Base-by-base conservation (phyloP, 257 asterid genomes). In the Solanum pimpinellifolium region DNA sequence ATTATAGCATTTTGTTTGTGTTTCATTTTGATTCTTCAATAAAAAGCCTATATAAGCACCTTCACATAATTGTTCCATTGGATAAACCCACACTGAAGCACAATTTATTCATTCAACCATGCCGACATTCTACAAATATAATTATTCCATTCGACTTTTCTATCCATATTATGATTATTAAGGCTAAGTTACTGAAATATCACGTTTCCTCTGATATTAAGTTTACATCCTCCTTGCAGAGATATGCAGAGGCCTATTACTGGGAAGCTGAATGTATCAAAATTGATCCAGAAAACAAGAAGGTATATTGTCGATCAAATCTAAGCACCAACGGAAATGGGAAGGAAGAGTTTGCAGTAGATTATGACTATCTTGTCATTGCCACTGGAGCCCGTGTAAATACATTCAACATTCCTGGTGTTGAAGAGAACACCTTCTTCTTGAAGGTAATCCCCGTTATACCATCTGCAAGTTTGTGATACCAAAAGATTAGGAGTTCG, bases 341-440 rank as follows among this genome's bases (percentile, higher is more conserved):
- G 90, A 90, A 87, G 83, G 98, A 97, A 90, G 98, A 95, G 87
- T 92, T 95, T 86, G 86, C 90, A 52, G 98, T 97, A 33, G 98
- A 97, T 89, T 97, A 93, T 91, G 99, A 97, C 93, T 95, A 97
- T 91, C 99, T 97, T 52, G 97, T 97, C 87, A 89, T 97, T 88
- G 88, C 95, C 23, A 70, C 93, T 70, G 99, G 99, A 60, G 99
- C 99, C 70, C 98, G 98, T 74, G 80, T 96, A 89, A 97, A 94
- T 89, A 97, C 99, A 83, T 97, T 97, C 85, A 97, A 95, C 92
- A 94, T 95, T 89, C 99, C 99, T 87, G 99, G 99, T 68, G 98
- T 97, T 80, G 97, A 94, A 20, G 98, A 97, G 90, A 90, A 97
- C 90, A 94, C 98, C 78, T 95, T 89, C 89, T 97, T 97, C 94